Conservation (phyloP, 1,284 basidiomycete species). For the Microstroma glucosiphilum region DNA sequence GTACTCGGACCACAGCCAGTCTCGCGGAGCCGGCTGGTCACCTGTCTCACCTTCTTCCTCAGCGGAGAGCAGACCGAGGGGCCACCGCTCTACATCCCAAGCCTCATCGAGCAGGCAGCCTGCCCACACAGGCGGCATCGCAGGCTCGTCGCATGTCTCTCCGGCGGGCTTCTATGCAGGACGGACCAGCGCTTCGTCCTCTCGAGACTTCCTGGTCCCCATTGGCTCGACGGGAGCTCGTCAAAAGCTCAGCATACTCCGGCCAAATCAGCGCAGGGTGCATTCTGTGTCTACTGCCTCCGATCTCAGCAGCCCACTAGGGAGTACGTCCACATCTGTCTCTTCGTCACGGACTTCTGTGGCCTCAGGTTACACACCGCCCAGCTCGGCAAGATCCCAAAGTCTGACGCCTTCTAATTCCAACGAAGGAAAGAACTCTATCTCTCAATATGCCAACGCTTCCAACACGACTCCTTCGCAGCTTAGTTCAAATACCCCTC, state of each 20-base stretch:
- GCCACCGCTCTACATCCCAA: background rate
- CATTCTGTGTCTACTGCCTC: background rate
- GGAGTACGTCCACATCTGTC: background rate
- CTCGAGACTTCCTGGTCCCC: conserved; percentile 39
- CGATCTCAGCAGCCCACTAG: background rate
- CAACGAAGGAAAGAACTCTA: too few relatives aligned
- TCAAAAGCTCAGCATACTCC: conserved; percentile 38
- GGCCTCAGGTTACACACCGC: background rate
- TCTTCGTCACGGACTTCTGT: background rate
- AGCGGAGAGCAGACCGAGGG: too few relatives aligned
- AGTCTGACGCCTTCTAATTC: background rate
- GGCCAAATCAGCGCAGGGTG: conserved; percentile 21
- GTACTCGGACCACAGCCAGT: too few relatives aligned
- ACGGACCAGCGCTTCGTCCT: background rate
- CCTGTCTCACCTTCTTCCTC: too few relatives aligned
- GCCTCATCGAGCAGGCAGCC: background rate
- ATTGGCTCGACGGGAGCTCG: conserved; percentile 41
- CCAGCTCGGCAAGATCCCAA: background rate
- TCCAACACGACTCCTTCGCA: background rate
- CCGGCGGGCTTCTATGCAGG: background rate
- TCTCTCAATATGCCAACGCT: too few relatives aligned
- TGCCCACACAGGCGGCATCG: conserved; percentile 1
- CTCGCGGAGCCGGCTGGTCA: too few relatives aligned
- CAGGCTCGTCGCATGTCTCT: background rate
- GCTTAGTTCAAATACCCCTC: too few relatives aligned